Conservation (phyloP, 202 grass and related monocot species). For the Hordeum pubiflorum region DNA sequence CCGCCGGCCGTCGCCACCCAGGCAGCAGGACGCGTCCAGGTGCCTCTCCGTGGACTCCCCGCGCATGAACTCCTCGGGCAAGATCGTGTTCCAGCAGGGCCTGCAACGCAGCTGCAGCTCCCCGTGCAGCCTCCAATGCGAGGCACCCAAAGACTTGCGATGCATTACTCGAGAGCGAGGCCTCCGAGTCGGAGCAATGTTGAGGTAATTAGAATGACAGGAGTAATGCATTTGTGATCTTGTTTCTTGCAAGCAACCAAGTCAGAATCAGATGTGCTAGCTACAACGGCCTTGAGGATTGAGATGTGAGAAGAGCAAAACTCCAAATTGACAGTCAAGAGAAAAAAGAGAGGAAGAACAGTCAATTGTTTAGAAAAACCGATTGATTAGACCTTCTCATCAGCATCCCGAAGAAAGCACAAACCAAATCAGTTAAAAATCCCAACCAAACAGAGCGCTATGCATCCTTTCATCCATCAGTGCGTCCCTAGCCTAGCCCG, state of each 20-base stretch:
- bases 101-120: conserved; percentile 93
- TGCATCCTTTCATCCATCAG: neutral
- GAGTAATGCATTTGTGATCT: neutral
- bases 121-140: conserved; percentile 47
- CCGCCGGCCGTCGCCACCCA: neutral
- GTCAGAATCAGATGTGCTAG: neutral
- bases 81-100: conserved; percentile 75
- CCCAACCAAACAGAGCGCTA: neutral
- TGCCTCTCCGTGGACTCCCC: conserved; percentile 65
- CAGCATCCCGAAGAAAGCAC: conserved; percentile 20
- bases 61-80: conserved; percentile 86
- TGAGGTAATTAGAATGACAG: no score
- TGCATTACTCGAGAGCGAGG: no score
- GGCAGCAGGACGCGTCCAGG: neutral
- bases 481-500: neutral
- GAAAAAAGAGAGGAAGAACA: neutral
- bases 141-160: no score
- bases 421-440: conserved; percentile 42
- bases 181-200: no score
- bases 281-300: neutral
- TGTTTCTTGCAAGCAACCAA: neutral
- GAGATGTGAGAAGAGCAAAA: conserved; percentile 14
- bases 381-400: conserved; percentile 32
- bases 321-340: conserved; percentile 46
- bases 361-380: neutral